Evolutionary conservation across 208 protist species (phyloP), one percentile per base, ranked within the genome.

Genomic region (Histomonas meleagridis): DNA sequence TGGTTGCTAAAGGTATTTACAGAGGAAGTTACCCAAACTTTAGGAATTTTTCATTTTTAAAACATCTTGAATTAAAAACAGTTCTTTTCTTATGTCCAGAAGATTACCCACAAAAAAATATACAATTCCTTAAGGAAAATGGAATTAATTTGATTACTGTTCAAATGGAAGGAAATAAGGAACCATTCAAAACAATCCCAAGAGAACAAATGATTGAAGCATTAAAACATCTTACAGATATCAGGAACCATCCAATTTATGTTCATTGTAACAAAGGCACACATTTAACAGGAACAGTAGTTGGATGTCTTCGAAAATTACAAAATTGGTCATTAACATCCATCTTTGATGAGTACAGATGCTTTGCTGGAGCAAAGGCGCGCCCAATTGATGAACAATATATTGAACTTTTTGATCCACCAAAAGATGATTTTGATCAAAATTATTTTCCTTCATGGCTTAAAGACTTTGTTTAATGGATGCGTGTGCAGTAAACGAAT

Each of bases 181-280:
- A 98, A 93, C 97, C 97, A 12, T 99, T 99, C 94, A 96, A 96
- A 40, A 96, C 98, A 92, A 98, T 99, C 53, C 96, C 97, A 0
- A 96, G 97, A 91, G 92, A 95, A 18, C 23, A 69, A 60, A 72
- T 92, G 38, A n/a, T 91, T 51, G 49, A 72, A 43, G 51, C 91
- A 16, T 23, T 92, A 3, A 9, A 49, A 14, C 35, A 53, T 55
- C n/a, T 92, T 38, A 38, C 69, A 46, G 97, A 99, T 92, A 95
- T 95, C 0, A 95, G 97, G 91, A 97, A 97, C 93, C 96, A 98
- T 90, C 97, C 97, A 9, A 92, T 98, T 69, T 94, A 98, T 21
- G 98, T 99, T 81, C 97, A 98, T 94, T 99, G 97, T 94, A 98
- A 98, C 92, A 98, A 98, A 93, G 95, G 95, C 62, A 95, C 76